Evolutionary conservation across 2,329 filamentous ascomycete species (phyloP).

Genomic region (Cryoendolithus antarcticus): DNA sequence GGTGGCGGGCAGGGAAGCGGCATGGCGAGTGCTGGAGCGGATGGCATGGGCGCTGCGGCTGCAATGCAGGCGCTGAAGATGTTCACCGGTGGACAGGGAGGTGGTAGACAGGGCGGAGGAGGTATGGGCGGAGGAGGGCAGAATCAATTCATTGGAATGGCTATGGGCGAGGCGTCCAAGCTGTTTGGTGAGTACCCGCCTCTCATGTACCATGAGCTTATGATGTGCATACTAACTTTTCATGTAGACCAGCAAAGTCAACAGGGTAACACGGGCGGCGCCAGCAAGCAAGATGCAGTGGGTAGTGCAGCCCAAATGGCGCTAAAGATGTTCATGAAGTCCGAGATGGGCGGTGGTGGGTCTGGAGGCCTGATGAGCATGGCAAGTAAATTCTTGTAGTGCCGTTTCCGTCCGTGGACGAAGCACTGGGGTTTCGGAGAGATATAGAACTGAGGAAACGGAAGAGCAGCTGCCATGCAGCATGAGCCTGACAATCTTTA

Average conservation of each 20-base stretch:
- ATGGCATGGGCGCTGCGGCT: conserved; percentile 52
- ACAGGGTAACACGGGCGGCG: conserved; percentile 40
- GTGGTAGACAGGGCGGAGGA: conserved; percentile 24
- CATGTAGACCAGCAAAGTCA: conserved; percentile 39
- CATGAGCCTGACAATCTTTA: too few species aligned
- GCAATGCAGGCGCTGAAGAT: conserved; percentile 76
- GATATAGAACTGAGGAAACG: too few species aligned
- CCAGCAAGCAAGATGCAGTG: conserved; percentile 70
- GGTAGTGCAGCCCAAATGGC: conserved; percentile 75
- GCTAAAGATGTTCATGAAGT: conserved; percentile 83
- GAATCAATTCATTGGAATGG: conserved; percentile 70
- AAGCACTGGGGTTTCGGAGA: too few species aligned
- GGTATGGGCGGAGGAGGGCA: conserved; percentile 52
- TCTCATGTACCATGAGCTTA: not conserved
- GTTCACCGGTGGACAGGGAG: conserved; percentile 39
- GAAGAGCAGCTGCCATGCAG: too few species aligned
- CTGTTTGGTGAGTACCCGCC: conserved; percentile 38
- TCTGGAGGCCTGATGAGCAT: conserved; percentile 41
- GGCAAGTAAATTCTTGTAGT: conserved; percentile 47
- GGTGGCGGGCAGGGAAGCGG: conserved; percentile 35
- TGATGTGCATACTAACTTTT: conserved; percentile 2
- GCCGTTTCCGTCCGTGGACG: too few species aligned
- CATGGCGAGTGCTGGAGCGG: conserved; percentile 10
- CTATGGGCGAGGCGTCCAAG: conserved; percentile 79
- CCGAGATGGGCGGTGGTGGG: conserved; percentile 39